Conservation (phyloP, 116 monocot species). For the Zostera marina region DNA sequence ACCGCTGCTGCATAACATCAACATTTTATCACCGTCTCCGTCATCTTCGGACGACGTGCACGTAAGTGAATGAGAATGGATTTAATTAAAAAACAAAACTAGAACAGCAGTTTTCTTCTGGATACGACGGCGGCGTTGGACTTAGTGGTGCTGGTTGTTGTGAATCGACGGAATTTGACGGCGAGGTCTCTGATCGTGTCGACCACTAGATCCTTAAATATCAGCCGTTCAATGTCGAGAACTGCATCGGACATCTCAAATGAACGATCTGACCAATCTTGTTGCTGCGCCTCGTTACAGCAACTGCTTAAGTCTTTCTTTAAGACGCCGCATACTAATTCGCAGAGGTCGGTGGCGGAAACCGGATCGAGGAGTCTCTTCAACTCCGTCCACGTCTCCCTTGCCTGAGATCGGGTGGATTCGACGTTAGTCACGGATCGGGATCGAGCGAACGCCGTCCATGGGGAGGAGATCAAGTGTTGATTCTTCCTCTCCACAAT, state of each 20-base stretch:
- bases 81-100: no score
- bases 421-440: constrained; percentile 1
- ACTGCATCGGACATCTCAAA: constrained; percentile 17
- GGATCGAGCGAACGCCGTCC: constrained; percentile 25
- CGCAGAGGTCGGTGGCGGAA: constrained; percentile 34
- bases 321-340: constrained; percentile 28
- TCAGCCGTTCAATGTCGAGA: constrained; percentile 58
- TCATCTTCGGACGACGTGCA: no score
- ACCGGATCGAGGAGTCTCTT: constrained; percentile 14
- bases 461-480: constrained; percentile 15
- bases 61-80: no score
- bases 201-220: constrained; percentile 71
- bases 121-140: background rate
- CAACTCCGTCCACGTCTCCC: constrained; percentile 57
- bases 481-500: constrained; percentile 24
- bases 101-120: background rate
- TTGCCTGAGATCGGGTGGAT: background rate
- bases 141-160: background rate
- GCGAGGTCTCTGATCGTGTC: constrained; percentile 51
- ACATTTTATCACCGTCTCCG: background rate
- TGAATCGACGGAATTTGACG: background rate
- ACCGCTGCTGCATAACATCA: no score
- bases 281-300: constrained; percentile 4
- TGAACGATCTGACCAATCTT: constrained; percentile 14
- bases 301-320: constrained; percentile 29